phyloP scores from a whole-genome alignment of 2,329 filamentous ascomycete genomes.

The Talaromyces marneffei region DNA sequence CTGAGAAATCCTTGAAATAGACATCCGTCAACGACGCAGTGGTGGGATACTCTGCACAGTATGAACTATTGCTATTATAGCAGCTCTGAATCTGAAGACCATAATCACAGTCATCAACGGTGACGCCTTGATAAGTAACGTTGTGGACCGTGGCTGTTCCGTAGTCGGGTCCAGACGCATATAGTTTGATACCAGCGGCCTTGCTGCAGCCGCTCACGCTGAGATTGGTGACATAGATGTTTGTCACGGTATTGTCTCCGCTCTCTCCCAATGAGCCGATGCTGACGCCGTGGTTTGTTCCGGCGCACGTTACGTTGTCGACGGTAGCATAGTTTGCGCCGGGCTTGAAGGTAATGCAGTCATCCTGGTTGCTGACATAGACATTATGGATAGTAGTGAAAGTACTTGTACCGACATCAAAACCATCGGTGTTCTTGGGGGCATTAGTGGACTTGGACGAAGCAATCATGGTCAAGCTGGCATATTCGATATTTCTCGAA shows the following conservation, averaged over 20 bases:
- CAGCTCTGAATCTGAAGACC: constrained; percentile 45
- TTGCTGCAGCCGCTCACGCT: constrained; percentile 41
- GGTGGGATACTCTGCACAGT: constrained; percentile 33
- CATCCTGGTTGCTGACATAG: constrained; percentile 39
- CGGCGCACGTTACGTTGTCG: constrained; percentile 39
- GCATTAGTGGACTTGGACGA: constrained; percentile 34
- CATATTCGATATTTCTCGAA: constrained; percentile 33
- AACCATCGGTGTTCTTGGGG: constrained; percentile 42
- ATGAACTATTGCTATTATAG: constrained; percentile 33
- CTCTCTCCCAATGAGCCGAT: constrained; percentile 43
- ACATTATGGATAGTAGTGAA: constrained; percentile 35
- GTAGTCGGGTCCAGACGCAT: constrained; percentile 35
- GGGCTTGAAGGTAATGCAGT: constrained; percentile 44
- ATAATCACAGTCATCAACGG: constrained; percentile 37
- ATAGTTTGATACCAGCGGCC: constrained; percentile 45
- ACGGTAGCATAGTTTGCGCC: constrained; percentile 38
- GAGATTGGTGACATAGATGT: constrained; percentile 38
- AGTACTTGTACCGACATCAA: constrained; percentile 37
- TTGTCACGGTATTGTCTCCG: constrained; percentile 38
- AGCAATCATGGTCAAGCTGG: constrained; percentile 35
- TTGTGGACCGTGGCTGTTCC: constrained; percentile 38
- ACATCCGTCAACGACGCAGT: constrained; percentile 32
- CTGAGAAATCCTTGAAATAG: constrained; percentile 34
- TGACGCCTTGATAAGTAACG: constrained; percentile 38
- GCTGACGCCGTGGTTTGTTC: constrained; percentile 42